Conservation (phyloP, 73 alveolate genomes). For the Effrenium voratum region DNA sequence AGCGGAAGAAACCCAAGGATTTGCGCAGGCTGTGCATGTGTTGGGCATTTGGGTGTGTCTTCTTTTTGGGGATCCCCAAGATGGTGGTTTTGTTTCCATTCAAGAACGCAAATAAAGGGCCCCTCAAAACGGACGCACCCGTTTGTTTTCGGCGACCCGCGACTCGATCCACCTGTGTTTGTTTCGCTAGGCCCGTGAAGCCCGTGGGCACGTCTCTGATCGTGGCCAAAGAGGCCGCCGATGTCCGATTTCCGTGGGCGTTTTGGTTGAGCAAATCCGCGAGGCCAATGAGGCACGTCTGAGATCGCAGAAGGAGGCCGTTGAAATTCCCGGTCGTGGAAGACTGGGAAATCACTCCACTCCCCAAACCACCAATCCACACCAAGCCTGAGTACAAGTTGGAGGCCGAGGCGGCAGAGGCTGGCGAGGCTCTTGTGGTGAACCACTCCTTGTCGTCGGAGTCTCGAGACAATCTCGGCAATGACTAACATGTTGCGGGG, state of each 20-base stretch:
- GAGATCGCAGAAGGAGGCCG: conserved; percentile 7
- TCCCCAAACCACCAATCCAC: no score
- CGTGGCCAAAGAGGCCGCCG: conserved; percentile 67
- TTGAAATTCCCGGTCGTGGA: no score
- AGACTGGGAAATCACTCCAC: no score
- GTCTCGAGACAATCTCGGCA: no score
- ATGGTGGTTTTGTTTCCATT: no score
- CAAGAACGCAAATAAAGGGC: no score
- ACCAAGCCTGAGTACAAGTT: background rate
- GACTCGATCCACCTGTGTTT: no score
- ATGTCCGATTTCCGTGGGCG: background rate
- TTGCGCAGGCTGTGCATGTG: conserved; percentile 21
- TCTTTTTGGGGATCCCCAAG: no score
- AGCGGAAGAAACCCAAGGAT: conserved; percentile 71
- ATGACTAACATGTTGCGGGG: no score
- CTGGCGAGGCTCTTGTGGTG: conserved; percentile 14
- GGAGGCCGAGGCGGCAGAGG: conserved; percentile 50
- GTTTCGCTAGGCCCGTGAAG: conserved; percentile 38
- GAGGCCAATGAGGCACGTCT: conserved; percentile 50
- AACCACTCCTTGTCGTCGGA: conserved; percentile 22
- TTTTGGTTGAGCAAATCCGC: background rate
- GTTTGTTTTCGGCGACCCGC: no score
- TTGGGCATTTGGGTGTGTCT: no score
- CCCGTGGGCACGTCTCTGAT: conserved; percentile 88
- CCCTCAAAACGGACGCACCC: no score